Evolutionary conservation across 2,329 filamentous ascomycete genomes (phyloP).

Genomic region (Tolypocladium pustulatum): DNA sequence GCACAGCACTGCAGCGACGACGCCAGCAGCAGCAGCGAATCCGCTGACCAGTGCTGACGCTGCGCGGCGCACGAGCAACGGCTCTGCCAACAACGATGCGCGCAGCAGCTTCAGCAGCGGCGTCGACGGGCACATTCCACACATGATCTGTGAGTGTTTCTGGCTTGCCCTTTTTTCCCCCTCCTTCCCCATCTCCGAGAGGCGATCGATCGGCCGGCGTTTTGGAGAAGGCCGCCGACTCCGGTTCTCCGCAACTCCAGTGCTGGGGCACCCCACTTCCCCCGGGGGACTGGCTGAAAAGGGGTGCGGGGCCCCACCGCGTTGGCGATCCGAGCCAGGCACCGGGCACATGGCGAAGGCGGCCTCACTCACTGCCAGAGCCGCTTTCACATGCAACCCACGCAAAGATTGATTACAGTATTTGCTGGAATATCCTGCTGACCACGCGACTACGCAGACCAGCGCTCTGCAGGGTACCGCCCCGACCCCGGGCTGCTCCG

Average conservation of each 20-base stretch:
- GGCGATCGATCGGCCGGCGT: background rate
- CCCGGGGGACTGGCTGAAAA: constrained; percentile 1
- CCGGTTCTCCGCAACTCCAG: constrained; percentile 12
- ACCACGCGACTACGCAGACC: constrained; percentile 27
- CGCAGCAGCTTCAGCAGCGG: constrained; percentile 10
- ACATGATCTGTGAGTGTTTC: constrained; percentile 35
- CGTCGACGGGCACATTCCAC: constrained; percentile 33
- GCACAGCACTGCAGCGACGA: no score
- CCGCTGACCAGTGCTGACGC: constrained; percentile 18
- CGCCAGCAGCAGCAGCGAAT: background rate
- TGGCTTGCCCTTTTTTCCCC: background rate
- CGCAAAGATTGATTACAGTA: background rate
- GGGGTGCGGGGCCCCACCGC: background rate
- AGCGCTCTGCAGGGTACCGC: constrained; percentile 23
- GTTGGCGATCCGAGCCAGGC: background rate
- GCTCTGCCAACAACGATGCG: constrained; percentile 15
- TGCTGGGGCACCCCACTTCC: background rate
- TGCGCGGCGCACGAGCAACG: constrained; percentile 25
- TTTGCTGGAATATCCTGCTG: constrained; percentile 12
- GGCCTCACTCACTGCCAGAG: background rate
- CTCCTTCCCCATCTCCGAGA: background rate
- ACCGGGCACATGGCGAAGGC: background rate
- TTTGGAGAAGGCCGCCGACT: constrained; percentile 12
- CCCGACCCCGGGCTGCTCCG: constrained; percentile 19
- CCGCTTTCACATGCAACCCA: constrained; percentile 7